Evolutionary conservation across 2,329 filamentous ascomycete genomes (phyloP), one percentile per base, ranked within the genome.

Genomic region (Colletotrichum coccodes): DNA sequence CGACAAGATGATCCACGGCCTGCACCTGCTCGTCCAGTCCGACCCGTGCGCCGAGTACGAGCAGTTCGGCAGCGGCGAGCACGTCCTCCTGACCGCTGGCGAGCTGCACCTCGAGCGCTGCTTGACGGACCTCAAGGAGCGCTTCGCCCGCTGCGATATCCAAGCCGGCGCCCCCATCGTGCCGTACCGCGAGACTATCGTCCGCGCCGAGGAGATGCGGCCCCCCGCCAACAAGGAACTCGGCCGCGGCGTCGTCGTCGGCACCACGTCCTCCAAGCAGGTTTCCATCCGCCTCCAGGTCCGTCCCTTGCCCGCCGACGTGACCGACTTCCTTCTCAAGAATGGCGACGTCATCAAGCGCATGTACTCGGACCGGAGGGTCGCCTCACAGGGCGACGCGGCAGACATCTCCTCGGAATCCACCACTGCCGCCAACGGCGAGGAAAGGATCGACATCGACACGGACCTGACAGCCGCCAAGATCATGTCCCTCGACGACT

Each of bases 31-130:
- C 1, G 95, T 97, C 36, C 94, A 98, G 76, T 97, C 94, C 74
- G 96, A 99, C 75, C 95, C 96, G 0, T 98, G 96, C 75, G 96
- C 95, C 16, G 91, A 97, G 78, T 99, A 99, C 74, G 95, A 98
- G 78, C 94, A 97, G 58, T 91, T 98, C 60, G 88, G 91, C 64
- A 98, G 92, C 73, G 96, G 96, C 64, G 96, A 99, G 81, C 96
- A 99, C 79, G 96, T 99, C 47, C 89, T 99, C 26, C 81, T 97
- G 42, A 98, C 96, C 0, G 96, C 96, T 6, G 96, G 96, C 61
- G 96, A 99, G 79, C 78, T 99, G 72, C 96, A 99, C 81, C 85
- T 99, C 3, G 96, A 99, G 80, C 87, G 96, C 64, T 99, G 96
- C 77, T 80, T 99, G 68, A 97, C 96, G 60, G 96, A 99, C 82